A percentile compares a stretch with the other conserved stretches of the same genome.
Conservation (phyloP, 2,329 filamentous ascomycete species). For the Fusarium algeriense region DNA sequence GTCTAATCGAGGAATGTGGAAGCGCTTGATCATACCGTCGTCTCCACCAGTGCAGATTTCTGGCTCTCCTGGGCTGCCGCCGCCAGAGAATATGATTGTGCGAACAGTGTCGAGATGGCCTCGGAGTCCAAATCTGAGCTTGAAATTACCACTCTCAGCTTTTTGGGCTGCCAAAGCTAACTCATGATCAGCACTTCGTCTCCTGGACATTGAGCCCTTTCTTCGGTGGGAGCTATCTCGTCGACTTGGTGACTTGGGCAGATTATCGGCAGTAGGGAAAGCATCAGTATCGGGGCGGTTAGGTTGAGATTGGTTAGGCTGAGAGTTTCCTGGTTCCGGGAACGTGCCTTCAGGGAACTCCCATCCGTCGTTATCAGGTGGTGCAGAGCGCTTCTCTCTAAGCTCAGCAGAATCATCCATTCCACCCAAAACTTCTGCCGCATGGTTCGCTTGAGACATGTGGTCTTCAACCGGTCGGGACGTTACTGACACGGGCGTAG, state of each 20-base stretch:
- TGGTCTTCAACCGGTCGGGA: conserved; percentile 53
- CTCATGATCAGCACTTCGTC: conserved; percentile 77
- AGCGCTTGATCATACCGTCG: conserved; percentile 95
- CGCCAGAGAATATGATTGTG: conserved; percentile 95
- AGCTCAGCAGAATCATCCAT: conserved; percentile 58
- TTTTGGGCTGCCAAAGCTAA: conserved; percentile 68
- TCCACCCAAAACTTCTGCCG: conserved; percentile 55
- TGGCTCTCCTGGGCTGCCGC: conserved; percentile 93
- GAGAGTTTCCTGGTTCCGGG: conserved; percentile 64
- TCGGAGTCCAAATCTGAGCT: conserved; percentile 89
- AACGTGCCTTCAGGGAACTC: conserved; percentile 88
- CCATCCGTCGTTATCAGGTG: conserved; percentile 81
- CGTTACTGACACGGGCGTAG: conserved; percentile 50
- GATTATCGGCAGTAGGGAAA: conserved; percentile 85
- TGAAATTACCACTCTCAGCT: conserved; percentile 82
- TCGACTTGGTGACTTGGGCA: conserved; percentile 83
- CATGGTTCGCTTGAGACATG: conserved; percentile 52
- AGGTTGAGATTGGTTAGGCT: conserved; percentile 61
- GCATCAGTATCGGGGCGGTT: conserved; percentile 87
- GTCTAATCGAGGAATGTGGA: conserved; percentile 91
- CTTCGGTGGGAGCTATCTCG: conserved; percentile 77
- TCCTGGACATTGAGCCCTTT: conserved; percentile 81
- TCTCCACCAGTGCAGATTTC: conserved; percentile 97
- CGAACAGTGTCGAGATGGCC: conserved; percentile 95
- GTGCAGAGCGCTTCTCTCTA: conserved; percentile 59